A percentile compares a stretch with the other conserved stretches of the same genome.
These are phyloP conservation scores for Saturnispora halmiae DNA, from an alignment of 805 yeast species.

Conservation along the genomic window DNA sequence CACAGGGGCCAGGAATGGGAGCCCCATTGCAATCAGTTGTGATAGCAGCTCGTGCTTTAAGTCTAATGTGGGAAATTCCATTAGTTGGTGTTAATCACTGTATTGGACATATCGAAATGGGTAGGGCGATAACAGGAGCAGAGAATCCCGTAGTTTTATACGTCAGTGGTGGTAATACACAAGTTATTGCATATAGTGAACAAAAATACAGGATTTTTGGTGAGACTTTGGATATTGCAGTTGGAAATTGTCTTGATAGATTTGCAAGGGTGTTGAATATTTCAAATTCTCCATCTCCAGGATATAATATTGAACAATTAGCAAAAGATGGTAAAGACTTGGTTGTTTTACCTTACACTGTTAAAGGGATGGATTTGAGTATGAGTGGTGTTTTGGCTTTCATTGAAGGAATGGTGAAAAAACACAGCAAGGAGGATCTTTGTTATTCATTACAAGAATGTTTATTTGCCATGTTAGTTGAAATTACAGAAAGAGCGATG, in stretches of 20 bases:
- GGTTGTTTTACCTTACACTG: conserved; percentile 86
- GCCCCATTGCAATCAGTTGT: conserved; percentile 94
- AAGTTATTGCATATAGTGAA: conserved; percentile 91
- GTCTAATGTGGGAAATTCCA: conserved; percentile 75
- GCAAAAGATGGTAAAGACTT: conserved; percentile 62
- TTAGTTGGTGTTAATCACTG: conserved; percentile 95
- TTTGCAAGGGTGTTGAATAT: conserved; percentile 88
- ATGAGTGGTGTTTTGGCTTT: conserved; percentile 92
- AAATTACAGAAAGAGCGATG: conserved; percentile 96
- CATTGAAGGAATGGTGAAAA: conserved; percentile 46
- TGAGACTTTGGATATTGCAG: conserved; percentile 96
- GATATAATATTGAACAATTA: conserved; percentile 91
- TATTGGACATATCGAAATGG: conserved; percentile 98
- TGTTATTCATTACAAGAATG: conserved; percentile 92
- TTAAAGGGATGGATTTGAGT: conserved; percentile 95
- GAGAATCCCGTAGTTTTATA: conserved; percentile 93
- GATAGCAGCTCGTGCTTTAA: conserved; percentile 79
- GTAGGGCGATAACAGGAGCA: conserved; percentile 96
- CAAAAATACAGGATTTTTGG: conserved; percentile 96
- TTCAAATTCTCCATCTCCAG: conserved; percentile 93
- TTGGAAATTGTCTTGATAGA: conserved; percentile 92
- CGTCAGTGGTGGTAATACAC: conserved; percentile 98
- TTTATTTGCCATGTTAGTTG: conserved; percentile 91
- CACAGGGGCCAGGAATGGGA: conserved; percentile 99
- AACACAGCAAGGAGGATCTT: conserved; percentile 74